Conservation (phyloP, 805 yeast genomes). For the Kluyveromyces lactis region DNA sequence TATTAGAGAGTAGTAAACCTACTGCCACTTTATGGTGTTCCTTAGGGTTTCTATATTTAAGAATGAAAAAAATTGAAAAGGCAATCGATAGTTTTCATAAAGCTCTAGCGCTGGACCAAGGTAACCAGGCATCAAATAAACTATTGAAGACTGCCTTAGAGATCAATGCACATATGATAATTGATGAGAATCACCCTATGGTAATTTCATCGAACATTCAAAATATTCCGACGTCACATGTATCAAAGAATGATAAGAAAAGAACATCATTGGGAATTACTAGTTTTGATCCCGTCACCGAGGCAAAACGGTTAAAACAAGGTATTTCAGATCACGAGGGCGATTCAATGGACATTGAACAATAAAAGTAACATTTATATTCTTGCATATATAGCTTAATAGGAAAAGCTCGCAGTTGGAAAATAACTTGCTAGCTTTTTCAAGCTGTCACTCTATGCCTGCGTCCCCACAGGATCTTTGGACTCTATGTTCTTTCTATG, state of each 20-base stretch:
- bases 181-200: constrained; percentile 27
- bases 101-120: constrained; percentile 70
- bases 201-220: constrained; percentile 15
- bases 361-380: neutral
- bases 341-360: constrained; percentile 19
- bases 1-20: constrained; percentile 61
- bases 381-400: too few relatives aligned
- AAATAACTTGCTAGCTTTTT: too few relatives aligned
- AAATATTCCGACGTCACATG: constrained; percentile 6
- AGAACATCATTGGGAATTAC: neutral
- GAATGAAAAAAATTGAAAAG: constrained; percentile 49
- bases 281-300: constrained; percentile 5
- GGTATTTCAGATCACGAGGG: constrained; percentile 10
- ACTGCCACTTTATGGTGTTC: constrained; percentile 66
- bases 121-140: constrained; percentile 80
- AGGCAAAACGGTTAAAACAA: constrained; percentile 9
- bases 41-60: constrained; percentile 74
- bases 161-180: constrained; percentile 33
- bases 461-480: too few relatives aligned
- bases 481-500: too few relatives aligned
- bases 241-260: constrained; percentile 4
- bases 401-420: too few relatives aligned
- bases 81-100: constrained; percentile 75
- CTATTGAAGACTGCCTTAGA: constrained; percentile 72
- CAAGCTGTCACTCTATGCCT: too few relatives aligned